Evolutionary conservation across 805 yeast genomes (phyloP).

Genomic region (Cyberlindnera maritima): DNA sequence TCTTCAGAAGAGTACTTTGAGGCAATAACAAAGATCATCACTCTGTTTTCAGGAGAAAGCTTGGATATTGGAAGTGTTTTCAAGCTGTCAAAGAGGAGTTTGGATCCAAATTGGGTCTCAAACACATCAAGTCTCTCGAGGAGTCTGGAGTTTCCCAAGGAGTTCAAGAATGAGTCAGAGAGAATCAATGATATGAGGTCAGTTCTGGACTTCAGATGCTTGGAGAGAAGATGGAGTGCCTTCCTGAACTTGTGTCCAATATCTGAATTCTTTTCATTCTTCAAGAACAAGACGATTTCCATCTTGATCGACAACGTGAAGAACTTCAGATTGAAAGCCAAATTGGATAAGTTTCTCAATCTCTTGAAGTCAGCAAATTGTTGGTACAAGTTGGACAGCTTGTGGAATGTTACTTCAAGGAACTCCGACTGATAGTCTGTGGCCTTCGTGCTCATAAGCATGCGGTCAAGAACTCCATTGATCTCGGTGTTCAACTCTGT

Average conservation of each 20-base stretch:
- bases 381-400: conserved; percentile 23
- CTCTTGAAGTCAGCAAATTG: conserved; percentile 34
- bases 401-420: conserved; percentile 14
- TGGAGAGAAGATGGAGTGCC: conserved; percentile 30
- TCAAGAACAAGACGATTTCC: conserved; percentile 30
- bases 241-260: conserved; percentile 34
- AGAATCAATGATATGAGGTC: conserved; percentile 9
- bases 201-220: not conserved
- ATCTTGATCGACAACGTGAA: conserved; percentile 12
- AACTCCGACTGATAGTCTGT: conserved; percentile 5
- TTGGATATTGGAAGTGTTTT: conserved; percentile 3
- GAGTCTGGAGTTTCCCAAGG: conserved; percentile 8
- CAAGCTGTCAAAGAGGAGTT: conserved; percentile 7
- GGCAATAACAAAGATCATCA: conserved; percentile 19
- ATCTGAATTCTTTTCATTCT: conserved; percentile 15
- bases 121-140: conserved; percentile 20
- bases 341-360: conserved; percentile 43
- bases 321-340: conserved; percentile 39
- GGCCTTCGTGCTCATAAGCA: not conserved
- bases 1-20: conserved; percentile 14
- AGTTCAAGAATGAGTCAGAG: conserved; percentile 14
- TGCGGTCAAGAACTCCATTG: conserved; percentile 4
- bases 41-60: conserved; percentile 20
- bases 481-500: not conserved
- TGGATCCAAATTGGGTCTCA: conserved; percentile 11